These are phyloP conservation scores for Colletotrichum siamense DNA, from an alignment of 2,329 filamentous ascomycete genomes.

Conservation along the genomic window DNA sequence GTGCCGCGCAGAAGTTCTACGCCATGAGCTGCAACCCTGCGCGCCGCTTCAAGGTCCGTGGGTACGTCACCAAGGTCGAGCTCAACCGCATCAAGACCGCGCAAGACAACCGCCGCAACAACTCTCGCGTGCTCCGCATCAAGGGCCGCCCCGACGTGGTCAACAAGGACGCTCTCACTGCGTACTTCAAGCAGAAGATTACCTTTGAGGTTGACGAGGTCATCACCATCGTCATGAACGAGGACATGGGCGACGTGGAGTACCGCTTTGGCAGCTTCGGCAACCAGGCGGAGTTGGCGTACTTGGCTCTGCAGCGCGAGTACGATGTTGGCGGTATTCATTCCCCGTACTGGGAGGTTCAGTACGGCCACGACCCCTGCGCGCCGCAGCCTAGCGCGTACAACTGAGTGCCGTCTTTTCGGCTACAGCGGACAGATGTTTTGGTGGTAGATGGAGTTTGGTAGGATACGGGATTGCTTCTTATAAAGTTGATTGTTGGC, in stretches of 20 bases:
- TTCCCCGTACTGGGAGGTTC: slow-evolving; percentile 25
- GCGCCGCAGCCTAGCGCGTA: neutral
- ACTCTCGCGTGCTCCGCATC: slow-evolving; percentile 57
- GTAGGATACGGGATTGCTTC: neutral
- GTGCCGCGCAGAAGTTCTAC: slow-evolving; percentile 40
- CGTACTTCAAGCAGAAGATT: slow-evolving; percentile 48
- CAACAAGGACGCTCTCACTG: slow-evolving; percentile 42
- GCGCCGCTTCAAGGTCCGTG: slow-evolving; percentile 40
- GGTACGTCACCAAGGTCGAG: slow-evolving; percentile 40
- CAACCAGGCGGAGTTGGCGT: slow-evolving; percentile 57
- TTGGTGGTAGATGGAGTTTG: neutral
- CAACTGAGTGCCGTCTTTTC: neutral
- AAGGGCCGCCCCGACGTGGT: slow-evolving; percentile 49
- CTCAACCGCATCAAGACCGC: slow-evolving; percentile 55
- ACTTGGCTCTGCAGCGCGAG: slow-evolving; percentile 27
- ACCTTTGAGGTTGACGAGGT: slow-evolving; percentile 54
- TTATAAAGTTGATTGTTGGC: neutral
- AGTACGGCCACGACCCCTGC: slow-evolving; percentile 15
- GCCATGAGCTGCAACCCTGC: slow-evolving; percentile 17
- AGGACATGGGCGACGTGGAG: slow-evolving; percentile 43
- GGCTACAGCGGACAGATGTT: neutral
- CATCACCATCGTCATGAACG: slow-evolving; percentile 31
- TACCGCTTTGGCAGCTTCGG: slow-evolving; percentile 61
- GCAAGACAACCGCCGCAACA: slow-evolving; percentile 25
- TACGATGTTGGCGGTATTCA: neutral